Evolutionary conservation across 768 basidiomycete genomes (phyloP), one percentile per base, ranked within the genome.

Genomic region (Mycena venus): DNA sequence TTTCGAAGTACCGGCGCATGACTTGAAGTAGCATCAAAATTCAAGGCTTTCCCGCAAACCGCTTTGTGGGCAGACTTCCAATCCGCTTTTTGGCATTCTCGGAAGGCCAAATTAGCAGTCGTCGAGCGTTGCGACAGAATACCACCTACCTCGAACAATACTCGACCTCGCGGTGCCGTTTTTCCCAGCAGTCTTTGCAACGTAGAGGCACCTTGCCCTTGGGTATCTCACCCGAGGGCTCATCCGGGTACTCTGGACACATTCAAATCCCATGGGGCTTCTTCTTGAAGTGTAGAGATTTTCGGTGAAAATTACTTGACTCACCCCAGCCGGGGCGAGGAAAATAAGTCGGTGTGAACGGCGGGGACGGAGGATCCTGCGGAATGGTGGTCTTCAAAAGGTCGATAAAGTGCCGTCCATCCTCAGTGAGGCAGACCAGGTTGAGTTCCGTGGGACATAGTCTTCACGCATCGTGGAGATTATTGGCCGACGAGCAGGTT

Each of bases 51-150:
- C 17, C 68, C 68, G 68, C 68, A 70, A 17, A 70, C 31, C 3
- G 68, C 58, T 23, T 70, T 70, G 36, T 70, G 68, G 10, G 23
- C 17, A 9, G 68, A 21, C 47, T 70, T 70, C 68, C 68, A 70
- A 36, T 70, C 68, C 19, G 23, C 42, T 38, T 29, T 70, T 14
- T 70, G 68, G 12, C 68, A 70, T 15, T 70, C 59, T 4, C 68
- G 61, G 25, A 11, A 31, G 29, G 19, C 27, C 29, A 34, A 15
- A 53, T 40, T 19, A 29, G n/a, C 21, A 12, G 32, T 11, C 21
- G n/a, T 4, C 5, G 40, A n/a, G 9, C 9, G n/a, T 29, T 7
- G 29, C 12, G 25, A 29, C 27, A 8, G 23, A 38, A 38, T n/a
- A 34, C 1, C 7, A 19, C 68, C 25, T 10, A 53, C 68, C 19